A percentile compares a stretch with the other conserved stretches of the same genome.
Evolutionary conservation across 2,329 filamentous ascomycete genomes (phyloP).

Genomic region (Phymatotrichopsis omnivora): DNA sequence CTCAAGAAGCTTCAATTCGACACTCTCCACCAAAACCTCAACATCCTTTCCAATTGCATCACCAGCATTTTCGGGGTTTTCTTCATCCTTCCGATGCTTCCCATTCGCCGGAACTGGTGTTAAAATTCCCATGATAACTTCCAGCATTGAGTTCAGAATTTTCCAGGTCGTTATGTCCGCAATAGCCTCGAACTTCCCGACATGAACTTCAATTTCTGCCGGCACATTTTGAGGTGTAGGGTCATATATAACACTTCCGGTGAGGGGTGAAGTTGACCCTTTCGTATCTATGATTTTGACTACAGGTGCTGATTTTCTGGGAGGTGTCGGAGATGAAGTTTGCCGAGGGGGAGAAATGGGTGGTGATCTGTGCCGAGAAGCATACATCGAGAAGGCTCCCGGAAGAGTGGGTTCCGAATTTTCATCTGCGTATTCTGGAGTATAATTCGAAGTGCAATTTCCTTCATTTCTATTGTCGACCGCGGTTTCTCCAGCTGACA

Average conservation of each 20-base stretch:
- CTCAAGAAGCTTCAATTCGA: conserved; percentile 47
- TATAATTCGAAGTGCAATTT: conserved; percentile 41
- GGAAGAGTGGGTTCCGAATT: conserved; percentile 38
- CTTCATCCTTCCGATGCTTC: conserved; percentile 1
- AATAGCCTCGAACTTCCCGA: conserved; percentile 14
- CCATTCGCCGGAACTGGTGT: neutral
- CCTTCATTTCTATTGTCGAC: conserved; percentile 36
- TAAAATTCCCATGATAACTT: conserved; percentile 10
- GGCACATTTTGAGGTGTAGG: too few relatives aligned
- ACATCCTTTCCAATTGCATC: neutral
- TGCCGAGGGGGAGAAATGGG: conserved; percentile 17
- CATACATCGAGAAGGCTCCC: conserved; percentile 50
- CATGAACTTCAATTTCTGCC: conserved; percentile 23
- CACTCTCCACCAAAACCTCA: conserved; percentile 8
- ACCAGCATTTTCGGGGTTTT: conserved; percentile 1
- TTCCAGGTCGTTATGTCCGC: conserved; percentile 23
- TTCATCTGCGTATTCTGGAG: conserved; percentile 32
- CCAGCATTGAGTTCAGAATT: conserved; percentile 19
- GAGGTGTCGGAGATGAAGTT: conserved; percentile 17
- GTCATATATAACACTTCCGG: too few relatives aligned
- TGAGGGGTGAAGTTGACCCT: neutral
- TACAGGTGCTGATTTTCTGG: conserved; percentile 8
- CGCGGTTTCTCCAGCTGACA: conserved; percentile 10
- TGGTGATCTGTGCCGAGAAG: conserved; percentile 25
- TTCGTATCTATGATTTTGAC: conserved; percentile 19